A percentile compares a stretch with the other conserved stretches of the same genome.
Evolutionary conservation across 306 rosid genomes (phyloP).

Genomic region (Prunus campanulata): DNA sequence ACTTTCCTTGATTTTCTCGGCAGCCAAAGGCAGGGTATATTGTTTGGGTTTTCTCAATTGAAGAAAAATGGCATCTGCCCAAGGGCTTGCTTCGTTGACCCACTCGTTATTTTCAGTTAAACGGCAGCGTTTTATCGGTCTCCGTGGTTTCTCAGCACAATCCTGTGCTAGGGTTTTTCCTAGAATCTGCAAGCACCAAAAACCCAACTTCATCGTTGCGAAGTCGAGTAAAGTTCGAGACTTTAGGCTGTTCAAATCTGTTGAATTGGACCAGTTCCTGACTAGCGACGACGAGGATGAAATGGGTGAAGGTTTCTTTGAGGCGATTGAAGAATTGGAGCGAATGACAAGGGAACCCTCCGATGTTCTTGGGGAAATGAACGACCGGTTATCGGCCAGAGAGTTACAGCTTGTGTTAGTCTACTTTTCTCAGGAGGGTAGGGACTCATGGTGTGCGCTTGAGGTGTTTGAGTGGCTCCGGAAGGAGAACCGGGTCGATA

Average conservation of each 20-base stretch:
- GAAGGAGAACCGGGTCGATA: constrained; percentile 87
- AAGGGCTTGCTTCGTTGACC: constrained; percentile 45
- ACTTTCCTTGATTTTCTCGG: constrained; percentile 6
- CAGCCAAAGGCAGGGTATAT: constrained; percentile 1
- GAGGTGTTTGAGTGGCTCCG: constrained; percentile 98
- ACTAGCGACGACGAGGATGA: constrained; percentile 86
- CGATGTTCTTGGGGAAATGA: constrained; percentile 90
- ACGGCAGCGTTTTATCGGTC: constrained; percentile 27
- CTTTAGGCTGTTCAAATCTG: constrained; percentile 51
- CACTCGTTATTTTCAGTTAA: constrained; percentile 34
- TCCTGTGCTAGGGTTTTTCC: constrained; percentile 32
- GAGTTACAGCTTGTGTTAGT: constrained; percentile 90
- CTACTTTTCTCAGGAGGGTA: constrained; percentile 91
- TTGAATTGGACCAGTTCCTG: constrained; percentile 75
- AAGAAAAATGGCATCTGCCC: constrained; percentile 56
- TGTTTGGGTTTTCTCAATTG: background rate
- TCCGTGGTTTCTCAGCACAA: constrained; percentile 27
- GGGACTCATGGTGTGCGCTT: constrained; percentile 96
- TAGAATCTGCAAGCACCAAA: constrained; percentile 26
- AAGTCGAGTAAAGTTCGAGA: constrained; percentile 43
- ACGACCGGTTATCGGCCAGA: constrained; percentile 79
- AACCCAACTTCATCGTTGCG: constrained; percentile 22
- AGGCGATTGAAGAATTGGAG: constrained; percentile 94
- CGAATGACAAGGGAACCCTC: constrained; percentile 96
- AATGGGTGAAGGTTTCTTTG: constrained; percentile 88